Percentiles rank a stretch among this genome's conserved stretches.
Evolutionary conservation across 2,329 filamentous ascomycete genomes (phyloP).

Genomic region (Myriosclerotinia duriaeana): DNA sequence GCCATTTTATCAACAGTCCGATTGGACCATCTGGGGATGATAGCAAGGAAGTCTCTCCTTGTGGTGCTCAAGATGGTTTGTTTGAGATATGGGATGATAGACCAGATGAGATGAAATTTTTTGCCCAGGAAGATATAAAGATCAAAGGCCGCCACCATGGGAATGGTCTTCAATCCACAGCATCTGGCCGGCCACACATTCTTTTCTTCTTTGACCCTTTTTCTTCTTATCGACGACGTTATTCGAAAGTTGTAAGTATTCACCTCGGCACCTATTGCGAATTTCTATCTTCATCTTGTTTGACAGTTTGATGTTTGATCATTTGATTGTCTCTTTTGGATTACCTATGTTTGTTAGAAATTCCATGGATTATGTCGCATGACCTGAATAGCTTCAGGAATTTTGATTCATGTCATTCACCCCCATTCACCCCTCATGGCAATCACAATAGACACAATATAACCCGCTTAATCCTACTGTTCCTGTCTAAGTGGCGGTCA

Average conservation of each 20-base stretch:
- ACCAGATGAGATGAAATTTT: neutral
- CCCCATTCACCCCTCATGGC: neutral
- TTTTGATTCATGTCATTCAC: conserved; percentile 4
- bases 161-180: conserved; percentile 2
- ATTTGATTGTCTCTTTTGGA: too few relatives aligned
- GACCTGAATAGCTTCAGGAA: conserved; percentile 19
- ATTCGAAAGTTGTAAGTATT: conserved; percentile 18
- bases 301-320: neutral
- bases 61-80: conserved; percentile 4
- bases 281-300: conserved; percentile 6
- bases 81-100: conserved; percentile 20
- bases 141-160: neutral
- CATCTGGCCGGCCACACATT: conserved; percentile 12
- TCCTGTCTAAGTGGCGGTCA: neutral
- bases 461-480: conserved; percentile 3
- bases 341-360: neutral
- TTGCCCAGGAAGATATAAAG: conserved; percentile 9
- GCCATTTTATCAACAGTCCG: neutral
- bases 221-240: conserved; percentile 3
- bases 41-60: conserved; percentile 13
- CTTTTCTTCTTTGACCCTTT: conserved; percentile 11
- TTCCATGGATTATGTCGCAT: neutral
- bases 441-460: neutral
- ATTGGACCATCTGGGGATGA: conserved; percentile 10
- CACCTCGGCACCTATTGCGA: neutral